Conservation (phyloP, 2,329 filamentous ascomycete species). For the Hawksworthiomyces lignivorus region DNA sequence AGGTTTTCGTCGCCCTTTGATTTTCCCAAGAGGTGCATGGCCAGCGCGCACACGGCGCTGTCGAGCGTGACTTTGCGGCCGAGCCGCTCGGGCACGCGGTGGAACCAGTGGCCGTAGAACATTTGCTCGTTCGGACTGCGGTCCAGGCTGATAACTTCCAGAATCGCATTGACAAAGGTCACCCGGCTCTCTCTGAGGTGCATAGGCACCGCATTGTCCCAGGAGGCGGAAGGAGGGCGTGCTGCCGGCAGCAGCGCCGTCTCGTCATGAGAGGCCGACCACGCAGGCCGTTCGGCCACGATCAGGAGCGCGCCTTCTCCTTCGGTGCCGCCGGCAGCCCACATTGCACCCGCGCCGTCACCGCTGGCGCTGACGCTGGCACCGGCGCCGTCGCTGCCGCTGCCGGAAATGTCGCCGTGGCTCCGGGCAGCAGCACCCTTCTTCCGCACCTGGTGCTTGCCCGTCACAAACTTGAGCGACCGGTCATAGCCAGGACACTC, state of each 20-base stretch:
- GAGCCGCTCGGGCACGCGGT: conserved; percentile 20
- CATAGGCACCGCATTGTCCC: neutral
- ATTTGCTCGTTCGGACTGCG: conserved; percentile 5
- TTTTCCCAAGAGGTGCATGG: conserved; percentile 31
- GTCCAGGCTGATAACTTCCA: conserved; percentile 16
- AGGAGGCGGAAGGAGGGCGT: no score
- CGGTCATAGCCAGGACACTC: conserved; percentile 33
- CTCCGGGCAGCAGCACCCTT: neutral
- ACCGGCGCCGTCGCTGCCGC: neutral
- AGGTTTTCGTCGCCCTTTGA: conserved; percentile 21
- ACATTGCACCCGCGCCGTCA: no score
- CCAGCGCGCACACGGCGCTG: conserved; percentile 29
- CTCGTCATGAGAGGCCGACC: neutral
- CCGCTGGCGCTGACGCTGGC: neutral
- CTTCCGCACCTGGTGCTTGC: conserved; percentile 29
- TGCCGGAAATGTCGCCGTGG: no score
- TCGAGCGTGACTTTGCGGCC: conserved; percentile 29
- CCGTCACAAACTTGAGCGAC: conserved; percentile 30
- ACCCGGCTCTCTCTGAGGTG: conserved; percentile 18
- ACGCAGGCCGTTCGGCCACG: neutral
- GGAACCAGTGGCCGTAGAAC: conserved; percentile 19
- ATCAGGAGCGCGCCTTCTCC: no score
- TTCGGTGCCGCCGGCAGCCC: no score
- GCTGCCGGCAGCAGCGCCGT: neutral
- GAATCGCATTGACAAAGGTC: conserved; percentile 25